Conservation (phyloP, 2,329 filamentous ascomycete genomes). For the Ascochyta rabiei region DNA sequence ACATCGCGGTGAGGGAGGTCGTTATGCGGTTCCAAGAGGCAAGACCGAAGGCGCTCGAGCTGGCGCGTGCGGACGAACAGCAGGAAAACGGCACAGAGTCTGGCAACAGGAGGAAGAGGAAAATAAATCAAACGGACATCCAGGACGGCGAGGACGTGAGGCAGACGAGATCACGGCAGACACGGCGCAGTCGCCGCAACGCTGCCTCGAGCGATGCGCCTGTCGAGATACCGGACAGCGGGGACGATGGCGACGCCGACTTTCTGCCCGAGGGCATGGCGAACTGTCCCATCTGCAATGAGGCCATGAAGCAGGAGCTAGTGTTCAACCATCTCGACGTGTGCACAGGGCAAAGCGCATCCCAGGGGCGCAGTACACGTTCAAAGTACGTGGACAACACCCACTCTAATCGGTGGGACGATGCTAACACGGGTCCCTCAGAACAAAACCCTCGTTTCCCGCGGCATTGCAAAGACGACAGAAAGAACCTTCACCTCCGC, state of each 20-base stretch:
- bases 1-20: constrained; percentile 83
- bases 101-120: constrained; percentile 53
- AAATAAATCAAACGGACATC: constrained; percentile 56
- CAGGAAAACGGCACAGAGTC: constrained; percentile 17
- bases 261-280: constrained; percentile 70
- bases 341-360: constrained; percentile 55
- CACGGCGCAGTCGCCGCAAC: constrained; percentile 46
- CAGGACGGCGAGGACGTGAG: constrained; percentile 49
- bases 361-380: constrained; percentile 36
- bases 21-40: constrained; percentile 77
- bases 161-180: constrained; percentile 43
- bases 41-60: constrained; percentile 65
- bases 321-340: constrained; percentile 84
- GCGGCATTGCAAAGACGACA: constrained; percentile 31
- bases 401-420: neutral
- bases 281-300: constrained; percentile 80
- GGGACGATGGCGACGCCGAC: constrained; percentile 55
- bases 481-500: constrained; percentile 50
- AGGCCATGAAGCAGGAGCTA: constrained; percentile 76
- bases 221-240: constrained; percentile 47
- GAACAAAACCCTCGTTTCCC: constrained; percentile 30
- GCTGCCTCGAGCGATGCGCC: constrained; percentile 37
- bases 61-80: constrained; percentile 62
- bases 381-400: constrained; percentile 33
- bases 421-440: constrained; percentile 18